Percentiles rank a stretch among this genome's conserved stretches.
These are phyloP conservation scores for Calonectria pauciramosa DNA, from an alignment of 2,329 filamentous ascomycete species.

Conservation along the genomic window DNA sequence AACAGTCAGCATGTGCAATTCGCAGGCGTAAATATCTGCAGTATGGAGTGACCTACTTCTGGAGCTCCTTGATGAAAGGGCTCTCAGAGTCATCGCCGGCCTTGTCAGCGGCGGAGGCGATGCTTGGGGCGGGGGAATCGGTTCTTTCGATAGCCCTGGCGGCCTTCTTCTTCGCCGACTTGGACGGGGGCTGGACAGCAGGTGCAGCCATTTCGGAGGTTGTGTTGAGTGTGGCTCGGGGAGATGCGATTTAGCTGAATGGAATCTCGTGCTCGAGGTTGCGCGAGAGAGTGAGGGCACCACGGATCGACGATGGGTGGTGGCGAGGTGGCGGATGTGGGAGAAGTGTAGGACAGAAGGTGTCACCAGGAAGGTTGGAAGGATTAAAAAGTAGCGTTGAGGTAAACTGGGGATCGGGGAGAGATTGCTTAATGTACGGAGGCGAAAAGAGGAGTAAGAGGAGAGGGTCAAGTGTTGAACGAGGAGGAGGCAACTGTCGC, in stretches of 20 bases:
- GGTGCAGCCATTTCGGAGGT: slow-evolving; percentile 70
- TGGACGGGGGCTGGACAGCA: slow-evolving; percentile 71
- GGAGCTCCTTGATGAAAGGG: slow-evolving; percentile 86
- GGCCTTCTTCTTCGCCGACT: slow-evolving; percentile 78
- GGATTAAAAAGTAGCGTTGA: slow-evolving; percentile 14
- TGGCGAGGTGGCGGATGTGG: slow-evolving; percentile 27
- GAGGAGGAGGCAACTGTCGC: slow-evolving; percentile 12
- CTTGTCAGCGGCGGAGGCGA: slow-evolving; percentile 62
- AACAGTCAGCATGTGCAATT: slow-evolving; percentile 34
- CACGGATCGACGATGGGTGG: slow-evolving; percentile 28
- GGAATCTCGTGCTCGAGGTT: slow-evolving; percentile 33
- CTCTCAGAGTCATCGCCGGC: slow-evolving; percentile 76
- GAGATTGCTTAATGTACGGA: slow-evolving; percentile 12
- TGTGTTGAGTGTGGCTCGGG: slow-evolving; percentile 24
- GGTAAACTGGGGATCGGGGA: slow-evolving; percentile 5
- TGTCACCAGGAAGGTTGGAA: slow-evolving; percentile 20
- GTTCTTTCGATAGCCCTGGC: slow-evolving; percentile 65
- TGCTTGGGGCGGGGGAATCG: slow-evolving; percentile 68
- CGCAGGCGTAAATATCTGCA: not conserved
- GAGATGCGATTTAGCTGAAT: slow-evolving; percentile 26
- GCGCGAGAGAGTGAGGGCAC: slow-evolving; percentile 39
- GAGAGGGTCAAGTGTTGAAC: slow-evolving; percentile 14
- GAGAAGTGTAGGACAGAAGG: slow-evolving; percentile 25
- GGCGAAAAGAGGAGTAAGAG: slow-evolving; percentile 22
- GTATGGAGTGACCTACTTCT: slow-evolving; percentile 75